Evolutionary conservation across 805 yeast genomes (phyloP).

Genomic region (Metschnikowia bowlesiae): DNA sequence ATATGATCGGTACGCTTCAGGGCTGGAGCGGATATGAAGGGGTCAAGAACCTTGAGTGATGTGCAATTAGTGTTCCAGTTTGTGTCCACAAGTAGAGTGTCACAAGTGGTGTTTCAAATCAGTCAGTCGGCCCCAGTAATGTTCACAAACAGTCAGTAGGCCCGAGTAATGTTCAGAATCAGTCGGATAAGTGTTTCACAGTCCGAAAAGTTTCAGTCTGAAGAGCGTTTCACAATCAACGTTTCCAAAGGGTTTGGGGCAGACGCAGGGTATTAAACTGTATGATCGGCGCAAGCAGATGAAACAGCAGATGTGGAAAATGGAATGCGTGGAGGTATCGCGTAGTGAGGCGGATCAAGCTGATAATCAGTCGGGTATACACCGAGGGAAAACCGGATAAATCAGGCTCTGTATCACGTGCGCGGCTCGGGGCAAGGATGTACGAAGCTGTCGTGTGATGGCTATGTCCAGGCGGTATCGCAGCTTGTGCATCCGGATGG

Average conservation of each 20-base stretch:
- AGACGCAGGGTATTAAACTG: background rate
- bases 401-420: background rate
- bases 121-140: too few relatives aligned
- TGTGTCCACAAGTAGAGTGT: too few relatives aligned
- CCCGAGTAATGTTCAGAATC: too few relatives aligned
- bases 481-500: background rate
- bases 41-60: too few relatives aligned
- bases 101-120: too few relatives aligned
- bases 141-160: too few relatives aligned
- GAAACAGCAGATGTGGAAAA: background rate
- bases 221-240: too few relatives aligned
- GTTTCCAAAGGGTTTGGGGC: background rate
- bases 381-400: conserved; percentile 1
- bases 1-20: too few relatives aligned
- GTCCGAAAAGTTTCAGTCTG: too few relatives aligned
- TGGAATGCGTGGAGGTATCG: conserved; percentile 1
- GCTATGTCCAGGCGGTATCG: background rate
- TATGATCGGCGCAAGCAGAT: background rate
- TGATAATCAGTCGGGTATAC: conserved; percentile 1
- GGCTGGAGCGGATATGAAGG: too few relatives aligned
- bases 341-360: conserved; percentile 1
- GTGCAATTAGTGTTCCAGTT: too few relatives aligned
- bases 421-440: background rate
- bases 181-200: too few relatives aligned
- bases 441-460: background rate